These are phyloP conservation scores for Trametes polyzona DNA, from an alignment of 1,284 basidiomycete species.

Conservation along the genomic window DNA sequence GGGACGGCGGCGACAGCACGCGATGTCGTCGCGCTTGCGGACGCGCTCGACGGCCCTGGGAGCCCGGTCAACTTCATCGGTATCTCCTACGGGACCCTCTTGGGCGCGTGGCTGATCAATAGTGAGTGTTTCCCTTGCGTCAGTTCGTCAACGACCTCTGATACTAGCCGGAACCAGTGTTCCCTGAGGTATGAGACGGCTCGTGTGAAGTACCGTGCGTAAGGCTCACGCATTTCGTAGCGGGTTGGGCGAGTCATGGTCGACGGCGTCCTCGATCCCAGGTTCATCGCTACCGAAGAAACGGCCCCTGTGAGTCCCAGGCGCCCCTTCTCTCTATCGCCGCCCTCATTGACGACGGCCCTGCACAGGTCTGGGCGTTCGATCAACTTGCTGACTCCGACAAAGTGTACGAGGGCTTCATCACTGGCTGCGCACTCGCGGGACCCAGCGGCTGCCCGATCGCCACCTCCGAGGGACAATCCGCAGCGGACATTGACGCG, in stretches of 20 bases:
- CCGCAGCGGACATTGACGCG: constrained; percentile 5
- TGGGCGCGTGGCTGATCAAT: constrained; percentile 16
- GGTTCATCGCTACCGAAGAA: constrained; percentile 1
- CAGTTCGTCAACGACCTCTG: neutral
- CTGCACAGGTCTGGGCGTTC: neutral
- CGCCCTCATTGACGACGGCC: no score
- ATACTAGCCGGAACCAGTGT: neutral
- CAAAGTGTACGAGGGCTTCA: constrained; percentile 6
- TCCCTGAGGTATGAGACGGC: neutral
- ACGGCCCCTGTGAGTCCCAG: neutral
- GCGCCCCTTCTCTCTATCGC: neutral
- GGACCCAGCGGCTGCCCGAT: constrained; percentile 8
- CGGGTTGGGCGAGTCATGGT: constrained; percentile 24
- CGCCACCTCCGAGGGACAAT: neutral
- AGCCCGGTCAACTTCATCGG: constrained; percentile 14
- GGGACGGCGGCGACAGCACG: constrained; percentile 17
- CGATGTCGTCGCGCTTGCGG: constrained; percentile 14
- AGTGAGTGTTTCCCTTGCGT: constrained; percentile 4
- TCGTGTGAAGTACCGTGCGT: no score
- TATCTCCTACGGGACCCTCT: constrained; percentile 9
- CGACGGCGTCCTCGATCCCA: constrained; percentile 17
- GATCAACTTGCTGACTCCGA: constrained; percentile 1
- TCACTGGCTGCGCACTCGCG: constrained; percentile 17
- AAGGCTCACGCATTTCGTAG: neutral
- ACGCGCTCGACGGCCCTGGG: constrained; percentile 15